Percentiles rank a stretch among this genome's conserved stretches.
phyloP scores from a whole-genome alignment of 1,284 basidiomycete genomes.

The Ceratobasidium sp. region DNA sequence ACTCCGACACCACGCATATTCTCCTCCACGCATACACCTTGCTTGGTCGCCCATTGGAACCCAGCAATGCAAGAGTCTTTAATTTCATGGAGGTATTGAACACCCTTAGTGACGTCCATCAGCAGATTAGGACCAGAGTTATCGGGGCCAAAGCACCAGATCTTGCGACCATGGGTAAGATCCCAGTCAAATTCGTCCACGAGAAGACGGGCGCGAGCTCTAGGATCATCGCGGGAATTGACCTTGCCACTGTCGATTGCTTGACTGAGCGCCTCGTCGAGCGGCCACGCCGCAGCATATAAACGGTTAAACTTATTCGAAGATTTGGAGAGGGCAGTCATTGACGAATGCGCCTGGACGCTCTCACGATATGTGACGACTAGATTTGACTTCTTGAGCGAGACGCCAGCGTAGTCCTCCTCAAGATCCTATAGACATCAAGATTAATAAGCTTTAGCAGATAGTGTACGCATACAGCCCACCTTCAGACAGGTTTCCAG shows the following conservation, averaged over 20 bases:
- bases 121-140: slow-evolving; percentile 97
- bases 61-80: slow-evolving; percentile 99
- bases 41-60: slow-evolving; percentile 99
- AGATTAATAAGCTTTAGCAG: slow-evolving; percentile 11
- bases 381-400: slow-evolving; percentile 98
- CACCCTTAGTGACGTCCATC: slow-evolving; percentile 99
- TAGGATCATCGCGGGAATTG: slow-evolving; percentile 96
- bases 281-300: slow-evolving; percentile 91
- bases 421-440: slow-evolving; percentile 80
- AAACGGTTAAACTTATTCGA: slow-evolving; percentile 99
- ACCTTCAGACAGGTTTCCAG: slow-evolving; percentile 99
- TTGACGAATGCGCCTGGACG: slow-evolving; percentile 93
- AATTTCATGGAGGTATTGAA: slow-evolving; percentile 98
- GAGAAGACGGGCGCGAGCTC: slow-evolving; percentile 93
- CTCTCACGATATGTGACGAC: slow-evolving; percentile 99
- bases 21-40: slow-evolving; percentile 92
- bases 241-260: slow-evolving; percentile 93
- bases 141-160: slow-evolving; percentile 99
- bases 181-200: slow-evolving; percentile 99
- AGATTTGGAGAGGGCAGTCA: slow-evolving; percentile 97
- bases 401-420: slow-evolving; percentile 99
- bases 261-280: slow-evolving; percentile 93
- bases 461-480: slow-evolving; percentile 44
- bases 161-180: slow-evolving; percentile 99
- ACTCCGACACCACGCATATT: slow-evolving; percentile 98